Evolutionary conservation across 1,284 basidiomycete genomes (phyloP), one percentile per base, ranked within the genome.

Genomic region (Tilletia walkeri): DNA sequence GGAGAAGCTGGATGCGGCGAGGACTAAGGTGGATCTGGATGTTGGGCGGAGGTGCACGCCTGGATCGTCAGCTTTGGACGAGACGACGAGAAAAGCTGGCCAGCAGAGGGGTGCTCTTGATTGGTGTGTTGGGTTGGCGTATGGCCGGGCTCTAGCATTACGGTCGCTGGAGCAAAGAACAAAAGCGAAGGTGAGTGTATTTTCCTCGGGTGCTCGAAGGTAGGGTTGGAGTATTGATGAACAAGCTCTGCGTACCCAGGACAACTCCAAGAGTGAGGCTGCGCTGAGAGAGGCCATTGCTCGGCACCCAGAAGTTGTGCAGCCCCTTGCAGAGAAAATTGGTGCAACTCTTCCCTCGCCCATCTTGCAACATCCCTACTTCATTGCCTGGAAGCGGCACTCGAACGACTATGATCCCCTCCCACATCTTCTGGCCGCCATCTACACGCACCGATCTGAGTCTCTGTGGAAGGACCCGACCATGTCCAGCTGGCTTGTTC

Each of bases 391-490:
- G 63, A 65, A 4, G 48, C 70, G 10, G 53, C 30, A 77, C 73
- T 34, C 72, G 76, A 1, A n/a, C 69, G 34, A 63, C 36, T 39
- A 38, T 38, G 59, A 63, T 41, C 12, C 59, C 14, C 36, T 63
- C 3, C 18, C 65, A 18, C 73, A 78, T 61, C 75, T 83, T 39
- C 73, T 83, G 3, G 72, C 75, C 41, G 77, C 78, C 30, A 70
- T 83, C 47, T 82, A 83, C 73, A 77, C 75, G 12, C 71, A 77
- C 12, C 74, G 81, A 18, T 77, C 74, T 67, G 73, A 81, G 53
- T 74, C 70, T 39, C 74, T 83, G 2, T 83, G 82, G 82, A 80
- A 80, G 63, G 80, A 82, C 47, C n/a, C 76, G 4, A 72, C 59
- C 0, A 54, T 67, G n/a, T 56, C 56, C 7, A 47, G 70, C 10